Percentiles rank a stretch among this genome's conserved stretches.
These are phyloP conservation scores for Mycena citricolor DNA, from an alignment of 1,284 basidiomycete genomes.

Conservation along the genomic window DNA sequence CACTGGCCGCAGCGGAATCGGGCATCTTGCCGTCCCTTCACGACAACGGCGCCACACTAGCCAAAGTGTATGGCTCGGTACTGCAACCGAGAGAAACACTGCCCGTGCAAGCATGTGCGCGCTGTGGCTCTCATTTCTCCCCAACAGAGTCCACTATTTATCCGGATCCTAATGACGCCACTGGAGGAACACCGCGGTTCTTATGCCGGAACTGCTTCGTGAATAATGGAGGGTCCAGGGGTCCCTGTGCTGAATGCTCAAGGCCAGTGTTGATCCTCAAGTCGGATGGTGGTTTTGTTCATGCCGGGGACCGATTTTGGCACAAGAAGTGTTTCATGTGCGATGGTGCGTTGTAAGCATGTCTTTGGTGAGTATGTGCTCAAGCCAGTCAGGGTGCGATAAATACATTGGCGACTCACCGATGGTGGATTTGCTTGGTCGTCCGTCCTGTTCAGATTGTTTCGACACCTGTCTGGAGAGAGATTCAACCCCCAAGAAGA, in stretches of 20 bases:
- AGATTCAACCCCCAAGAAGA: slow-evolving; percentile 48
- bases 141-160: slow-evolving; percentile 77
- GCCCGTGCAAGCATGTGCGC: slow-evolving; percentile 60
- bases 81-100: slow-evolving; percentile 76
- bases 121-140: slow-evolving; percentile 64
- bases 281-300: slow-evolving; percentile 73
- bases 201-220: slow-evolving; percentile 73
- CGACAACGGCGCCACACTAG: slow-evolving; percentile 54
- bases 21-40: slow-evolving; percentile 62
- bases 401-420: slow-evolving; percentile 71
- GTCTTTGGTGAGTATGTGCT: too few species aligned
- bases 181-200: slow-evolving; percentile 49
- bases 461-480: slow-evolving; percentile 71
- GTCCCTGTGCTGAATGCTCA: slow-evolving; percentile 62
- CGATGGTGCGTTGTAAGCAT: slow-evolving; percentile 34
- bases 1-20: slow-evolving; percentile 44
- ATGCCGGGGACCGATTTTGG: slow-evolving; percentile 68
- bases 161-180: slow-evolving; percentile 58
- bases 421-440: slow-evolving; percentile 78
- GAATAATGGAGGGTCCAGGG: slow-evolving; percentile 70
- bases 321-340: slow-evolving; percentile 79
- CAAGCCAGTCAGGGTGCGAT: slow-evolving; percentile 44
- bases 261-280: slow-evolving; percentile 72
- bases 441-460: slow-evolving; percentile 73
- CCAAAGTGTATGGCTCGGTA: slow-evolving; percentile 80